A percentile compares a stretch with the other conserved stretches of the same genome.
Evolutionary conservation across 148 eudicot species (phyloP).

Genomic region (Vaccinium vitisidaea): DNA sequence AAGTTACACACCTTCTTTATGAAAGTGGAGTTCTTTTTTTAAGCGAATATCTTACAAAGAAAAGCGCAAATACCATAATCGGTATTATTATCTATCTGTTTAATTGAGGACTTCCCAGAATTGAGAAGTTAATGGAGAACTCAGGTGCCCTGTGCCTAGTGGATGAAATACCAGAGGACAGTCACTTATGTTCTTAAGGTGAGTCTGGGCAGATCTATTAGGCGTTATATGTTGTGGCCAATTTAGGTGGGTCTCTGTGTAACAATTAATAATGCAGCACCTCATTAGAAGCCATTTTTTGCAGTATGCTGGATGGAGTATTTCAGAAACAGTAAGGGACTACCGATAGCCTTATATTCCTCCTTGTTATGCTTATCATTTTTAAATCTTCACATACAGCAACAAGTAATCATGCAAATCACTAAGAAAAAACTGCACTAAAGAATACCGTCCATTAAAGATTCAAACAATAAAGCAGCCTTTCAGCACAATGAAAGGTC

Average conservation of each 20-base stretch:
- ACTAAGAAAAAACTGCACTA: background rate
- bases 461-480: background rate
- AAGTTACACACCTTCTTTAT: too few species aligned
- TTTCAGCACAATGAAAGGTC: background rate
- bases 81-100: too few species aligned
- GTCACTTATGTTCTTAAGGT: background rate
- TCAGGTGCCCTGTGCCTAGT: background rate
- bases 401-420: background rate
- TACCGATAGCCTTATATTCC: background rate
- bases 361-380: background rate
- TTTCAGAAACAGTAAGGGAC: background rate
- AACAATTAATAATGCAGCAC: background rate
- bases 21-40: too few species aligned
- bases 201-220: background rate
- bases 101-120: background rate
- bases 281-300: background rate
- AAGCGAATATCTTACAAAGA: too few species aligned
- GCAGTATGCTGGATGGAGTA: background rate
- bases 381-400: background rate
- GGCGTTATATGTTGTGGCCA: background rate
- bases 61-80: too few species aligned
- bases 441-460: background rate
- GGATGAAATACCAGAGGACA: background rate
- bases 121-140: background rate
- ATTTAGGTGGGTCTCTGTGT: background rate